phyloP scores from a whole-genome alignment of 306 rosid genomes.

The Vachellia collinsii region DNA sequence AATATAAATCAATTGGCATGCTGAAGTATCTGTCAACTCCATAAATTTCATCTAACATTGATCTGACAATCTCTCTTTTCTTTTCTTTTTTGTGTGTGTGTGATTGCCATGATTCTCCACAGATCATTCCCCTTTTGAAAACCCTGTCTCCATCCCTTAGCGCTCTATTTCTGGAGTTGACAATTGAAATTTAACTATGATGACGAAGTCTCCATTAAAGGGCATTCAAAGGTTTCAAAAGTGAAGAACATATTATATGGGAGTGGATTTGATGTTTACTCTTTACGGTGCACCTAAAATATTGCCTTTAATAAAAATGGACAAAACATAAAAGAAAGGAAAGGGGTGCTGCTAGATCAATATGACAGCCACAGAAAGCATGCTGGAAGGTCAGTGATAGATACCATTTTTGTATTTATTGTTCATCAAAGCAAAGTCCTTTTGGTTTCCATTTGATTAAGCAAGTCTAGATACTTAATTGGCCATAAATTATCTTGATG shows the following conservation, averaged over 20 bases:
- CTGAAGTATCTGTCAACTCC: constrained; percentile 13
- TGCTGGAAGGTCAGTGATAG: neutral
- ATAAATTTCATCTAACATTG: neutral
- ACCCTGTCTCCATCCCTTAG: no score
- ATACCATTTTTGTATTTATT: neutral
- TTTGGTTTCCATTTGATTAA: neutral
- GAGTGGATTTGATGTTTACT: no score
- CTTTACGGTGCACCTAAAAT: neutral
- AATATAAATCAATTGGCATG: neutral
- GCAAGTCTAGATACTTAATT: neutral
- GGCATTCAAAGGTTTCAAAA: no score
- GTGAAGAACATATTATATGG: no score
- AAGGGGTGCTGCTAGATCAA: neutral
- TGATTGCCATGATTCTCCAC: no score
- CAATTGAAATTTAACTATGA: neutral
- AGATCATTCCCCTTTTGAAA: no score
- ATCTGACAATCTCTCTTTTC: neutral
- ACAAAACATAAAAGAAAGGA: no score
- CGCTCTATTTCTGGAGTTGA: no score
- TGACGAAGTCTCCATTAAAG: neutral
- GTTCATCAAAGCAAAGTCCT: neutral
- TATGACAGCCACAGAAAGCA: neutral
- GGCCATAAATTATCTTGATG: neutral
- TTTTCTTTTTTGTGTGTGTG: neutral
- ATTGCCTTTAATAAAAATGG: neutral